A percentile compares a stretch with the other conserved stretches of the same genome.
Evolutionary conservation across 192 early-diverging fungal species (phyloP).

Genomic region (Polychytrium aggregatum): DNA sequence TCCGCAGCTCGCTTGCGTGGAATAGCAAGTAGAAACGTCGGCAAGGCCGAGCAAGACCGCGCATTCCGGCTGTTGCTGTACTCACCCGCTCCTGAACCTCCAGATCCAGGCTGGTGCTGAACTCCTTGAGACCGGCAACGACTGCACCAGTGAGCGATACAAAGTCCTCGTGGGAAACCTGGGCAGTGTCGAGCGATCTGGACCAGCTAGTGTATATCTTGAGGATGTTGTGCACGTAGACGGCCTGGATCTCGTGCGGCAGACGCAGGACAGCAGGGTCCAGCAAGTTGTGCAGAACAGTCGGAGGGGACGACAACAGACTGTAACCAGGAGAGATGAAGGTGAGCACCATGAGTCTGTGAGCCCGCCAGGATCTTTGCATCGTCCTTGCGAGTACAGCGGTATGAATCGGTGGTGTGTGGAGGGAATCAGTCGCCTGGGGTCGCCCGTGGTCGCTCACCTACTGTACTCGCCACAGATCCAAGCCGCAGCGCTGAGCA

Average conservation of each 20-base stretch:
- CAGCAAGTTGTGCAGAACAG: conserved; percentile 25
- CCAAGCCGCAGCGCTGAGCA: conserved; percentile 82
- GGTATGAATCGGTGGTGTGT: no score
- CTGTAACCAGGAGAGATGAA: conserved; percentile 4
- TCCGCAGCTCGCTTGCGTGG: no score
- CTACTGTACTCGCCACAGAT: conserved; percentile 80
- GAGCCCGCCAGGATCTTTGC: no score
- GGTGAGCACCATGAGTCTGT: conserved; percentile 8
- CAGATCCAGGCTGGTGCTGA: conserved; percentile 35
- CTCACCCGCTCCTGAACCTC: conserved; percentile 72
- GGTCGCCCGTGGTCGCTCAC: conserved; percentile 8
- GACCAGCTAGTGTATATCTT: conserved; percentile 60
- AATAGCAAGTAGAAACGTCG: no score
- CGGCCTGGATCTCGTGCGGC: conserved; percentile 46
- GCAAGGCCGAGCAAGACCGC: no score
- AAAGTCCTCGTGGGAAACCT: conserved; percentile 10
- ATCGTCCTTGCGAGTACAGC: no score
- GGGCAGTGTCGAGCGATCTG: conserved; percentile 1
- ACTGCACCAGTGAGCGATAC: not conserved
- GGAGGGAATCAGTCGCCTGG: no score
- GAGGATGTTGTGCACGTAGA: conserved; percentile 59
- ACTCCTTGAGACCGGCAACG: conserved; percentile 7
- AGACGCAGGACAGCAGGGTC: conserved; percentile 33
- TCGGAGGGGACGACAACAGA: conserved; percentile 4
- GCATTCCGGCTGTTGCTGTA: no score